A percentile compares a stretch with the other conserved stretches of the same genome.
Conservation (phyloP, 1,139 yeast genomes). For the Geotrichum phurueaensis region DNA sequence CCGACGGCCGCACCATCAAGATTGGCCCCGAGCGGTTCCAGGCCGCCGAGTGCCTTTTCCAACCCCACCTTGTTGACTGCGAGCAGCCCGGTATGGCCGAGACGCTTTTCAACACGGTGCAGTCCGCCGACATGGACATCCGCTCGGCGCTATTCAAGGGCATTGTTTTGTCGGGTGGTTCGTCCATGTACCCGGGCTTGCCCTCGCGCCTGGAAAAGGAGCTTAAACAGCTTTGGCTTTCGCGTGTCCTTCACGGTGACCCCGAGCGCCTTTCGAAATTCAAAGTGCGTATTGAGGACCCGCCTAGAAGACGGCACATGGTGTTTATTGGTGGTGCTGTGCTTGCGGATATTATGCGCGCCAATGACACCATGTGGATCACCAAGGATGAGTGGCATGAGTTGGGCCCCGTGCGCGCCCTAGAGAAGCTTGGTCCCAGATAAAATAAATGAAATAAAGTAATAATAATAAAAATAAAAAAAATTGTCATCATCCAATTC, state of each 20-base stretch:
- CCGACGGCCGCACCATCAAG: conserved; percentile 91
- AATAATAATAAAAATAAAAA: background rate
- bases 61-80: conserved; percentile 92
- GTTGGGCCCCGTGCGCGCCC: conserved; percentile 71
- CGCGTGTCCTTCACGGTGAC: conserved; percentile 81
- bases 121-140: conserved; percentile 89
- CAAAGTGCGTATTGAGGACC: conserved; percentile 95
- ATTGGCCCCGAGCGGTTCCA: conserved; percentile 95
- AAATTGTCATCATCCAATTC: too few species aligned
- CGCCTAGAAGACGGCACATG: conserved; percentile 98
- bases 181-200: conserved; percentile 97
- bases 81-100: conserved; percentile 98
- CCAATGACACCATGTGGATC: conserved; percentile 97
- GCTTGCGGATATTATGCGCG: conserved; percentile 95
- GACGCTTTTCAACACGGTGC: conserved; percentile 82
- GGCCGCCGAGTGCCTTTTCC: conserved; percentile 97
- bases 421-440: conserved; percentile 89
- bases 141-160: conserved; percentile 86
- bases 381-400: conserved; percentile 97
- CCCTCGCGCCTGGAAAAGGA: conserved; percentile 95
- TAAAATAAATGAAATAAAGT: conserved; percentile 30
- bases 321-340: conserved; percentile 99
- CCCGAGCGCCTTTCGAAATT: conserved; percentile 82
- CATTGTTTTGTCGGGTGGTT: conserved; percentile 93
- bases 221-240: conserved; percentile 91